Evolutionary conservation across 2,329 filamentous ascomycete species (phyloP), one percentile per base, ranked within the genome.

Genomic region (Beauveria brongniartii): DNA sequence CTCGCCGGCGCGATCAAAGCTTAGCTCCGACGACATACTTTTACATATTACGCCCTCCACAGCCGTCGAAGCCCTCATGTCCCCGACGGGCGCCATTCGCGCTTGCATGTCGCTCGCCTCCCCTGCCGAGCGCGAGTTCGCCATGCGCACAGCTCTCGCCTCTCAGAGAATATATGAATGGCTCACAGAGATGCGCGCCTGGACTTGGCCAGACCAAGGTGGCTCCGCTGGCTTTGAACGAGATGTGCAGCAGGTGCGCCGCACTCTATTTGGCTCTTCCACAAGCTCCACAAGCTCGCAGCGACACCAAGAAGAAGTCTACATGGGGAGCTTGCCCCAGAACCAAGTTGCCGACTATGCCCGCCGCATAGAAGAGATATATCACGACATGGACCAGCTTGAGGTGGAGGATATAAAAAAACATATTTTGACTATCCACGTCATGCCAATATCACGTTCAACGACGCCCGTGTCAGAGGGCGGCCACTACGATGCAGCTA

Each of bases 361-460:
- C 68, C 76, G 73, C 61, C 84, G 92, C 44, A 79, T 95, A 14
- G 87, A 90, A 58, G 83, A 89, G 64, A 95, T 97, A 62, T 80
- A 78, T 16, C 78, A 80, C 50, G 85, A 86, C 61, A 77, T 94
- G 76, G 84, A 89, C 61, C 80, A 83, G 44, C 77, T 94, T 56
- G 84, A 90, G 59, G 78, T 95, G 44, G 90, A 97, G 69, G 91
- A 95, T 65, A 86, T 99, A 70, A 97, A 99, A 76, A 85, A 83
- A 50, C 90, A 93, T 69, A 89, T 97, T 66, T 77, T 97, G 64
- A 86, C 88, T 72, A 90, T 90, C 68, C 90, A 96, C 76, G 87
- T 89, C 70, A 76, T 87, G 65, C 82, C 78, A 78, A 65, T 75
- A 22, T 75, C 75, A 24, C 67, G 75, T 50, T 73, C 74, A 9